Conservation (phyloP, 306 rosid genomes). For the Senna tora region DNA sequence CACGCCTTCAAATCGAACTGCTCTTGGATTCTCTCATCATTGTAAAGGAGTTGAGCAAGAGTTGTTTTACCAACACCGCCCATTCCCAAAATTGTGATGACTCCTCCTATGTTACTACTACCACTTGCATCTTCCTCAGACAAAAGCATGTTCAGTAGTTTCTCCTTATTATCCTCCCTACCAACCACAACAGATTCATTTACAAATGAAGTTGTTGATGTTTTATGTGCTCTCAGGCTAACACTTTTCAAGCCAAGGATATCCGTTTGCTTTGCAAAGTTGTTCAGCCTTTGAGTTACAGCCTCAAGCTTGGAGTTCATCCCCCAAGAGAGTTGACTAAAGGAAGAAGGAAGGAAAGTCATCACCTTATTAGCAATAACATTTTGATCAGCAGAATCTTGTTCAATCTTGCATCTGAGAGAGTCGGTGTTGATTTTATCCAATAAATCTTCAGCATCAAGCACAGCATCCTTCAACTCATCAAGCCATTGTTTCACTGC, state of each 20-base stretch:
- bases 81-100: slow-evolving; percentile 38
- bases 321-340: slow-evolving; percentile 31
- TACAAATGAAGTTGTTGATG: slow-evolving; percentile 44
- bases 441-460: slow-evolving; percentile 31
- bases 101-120: slow-evolving; percentile 25
- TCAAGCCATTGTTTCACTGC: slow-evolving; percentile 31
- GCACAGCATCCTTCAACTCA: slow-evolving; percentile 22
- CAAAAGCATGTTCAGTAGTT: slow-evolving; percentile 22
- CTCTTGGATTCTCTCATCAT: background rate
- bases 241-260: slow-evolving; percentile 47
- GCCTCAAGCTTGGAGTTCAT: slow-evolving; percentile 42
- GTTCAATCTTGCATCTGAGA: slow-evolving; percentile 6
- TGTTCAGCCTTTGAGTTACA: slow-evolving; percentile 34
- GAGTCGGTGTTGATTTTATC: slow-evolving; percentile 21
- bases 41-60: slow-evolving; percentile 41
- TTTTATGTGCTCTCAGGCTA: slow-evolving; percentile 20
- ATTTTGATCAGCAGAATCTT: background rate
- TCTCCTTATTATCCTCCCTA: slow-evolving; percentile 41
- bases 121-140: slow-evolving; percentile 28
- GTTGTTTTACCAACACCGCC: slow-evolving; percentile 53
- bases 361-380: slow-evolving; percentile 32
- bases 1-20: slow-evolving; percentile 35
- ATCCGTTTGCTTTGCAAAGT: slow-evolving; percentile 44
- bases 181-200: slow-evolving; percentile 49
- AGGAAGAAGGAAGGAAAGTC: slow-evolving; percentile 35